phyloP scores from a whole-genome alignment of 768 basidiomycete species.

The Pleurotus sapidus region DNA sequence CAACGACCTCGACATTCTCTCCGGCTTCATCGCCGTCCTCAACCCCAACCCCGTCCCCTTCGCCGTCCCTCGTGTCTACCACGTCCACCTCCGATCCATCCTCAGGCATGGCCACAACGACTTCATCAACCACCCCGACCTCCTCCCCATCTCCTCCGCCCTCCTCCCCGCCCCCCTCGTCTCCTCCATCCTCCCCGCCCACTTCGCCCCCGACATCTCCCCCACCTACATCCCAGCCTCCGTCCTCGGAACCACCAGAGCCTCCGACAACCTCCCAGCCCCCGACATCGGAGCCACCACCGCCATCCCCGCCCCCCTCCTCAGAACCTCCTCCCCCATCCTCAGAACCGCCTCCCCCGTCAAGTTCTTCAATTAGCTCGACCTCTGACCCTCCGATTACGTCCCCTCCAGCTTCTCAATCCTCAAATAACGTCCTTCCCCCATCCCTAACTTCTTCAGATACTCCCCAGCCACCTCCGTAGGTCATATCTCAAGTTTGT shows the following conservation, averaged over 20 bases:
- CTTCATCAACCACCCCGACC: not conserved
- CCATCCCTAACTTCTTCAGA: no score
- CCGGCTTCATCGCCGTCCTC: constrained; percentile 15
- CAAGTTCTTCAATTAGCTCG: not conserved
- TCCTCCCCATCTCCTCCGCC: not conserved
- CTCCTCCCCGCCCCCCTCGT: constrained; percentile 8
- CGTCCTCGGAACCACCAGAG: not conserved
- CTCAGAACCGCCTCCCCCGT: constrained; percentile 9
- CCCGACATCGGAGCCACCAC: not conserved
- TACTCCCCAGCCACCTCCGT: constrained; percentile 15
- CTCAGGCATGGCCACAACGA: not conserved
- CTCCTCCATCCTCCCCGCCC: constrained; percentile 11
- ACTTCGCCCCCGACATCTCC: constrained; percentile 19
- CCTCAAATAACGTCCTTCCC: no score
- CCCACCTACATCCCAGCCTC: constrained; percentile 14
- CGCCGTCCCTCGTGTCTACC: constrained; percentile 16
- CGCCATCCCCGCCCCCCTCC: constrained; percentile 5
- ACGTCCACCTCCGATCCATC: constrained; percentile 14
- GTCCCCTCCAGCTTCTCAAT: not conserved
- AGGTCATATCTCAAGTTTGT: constrained; percentile 16
- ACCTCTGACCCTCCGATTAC: constrained; percentile 6
- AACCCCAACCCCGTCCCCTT: constrained; percentile 11
- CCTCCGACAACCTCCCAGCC: not conserved
- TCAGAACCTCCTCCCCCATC: constrained; percentile 11
- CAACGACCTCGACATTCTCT: constrained; percentile 14